Evolutionary conservation across 257 asterid genomes (phyloP).

Genomic region (Mitragyna speciosa): DNA sequence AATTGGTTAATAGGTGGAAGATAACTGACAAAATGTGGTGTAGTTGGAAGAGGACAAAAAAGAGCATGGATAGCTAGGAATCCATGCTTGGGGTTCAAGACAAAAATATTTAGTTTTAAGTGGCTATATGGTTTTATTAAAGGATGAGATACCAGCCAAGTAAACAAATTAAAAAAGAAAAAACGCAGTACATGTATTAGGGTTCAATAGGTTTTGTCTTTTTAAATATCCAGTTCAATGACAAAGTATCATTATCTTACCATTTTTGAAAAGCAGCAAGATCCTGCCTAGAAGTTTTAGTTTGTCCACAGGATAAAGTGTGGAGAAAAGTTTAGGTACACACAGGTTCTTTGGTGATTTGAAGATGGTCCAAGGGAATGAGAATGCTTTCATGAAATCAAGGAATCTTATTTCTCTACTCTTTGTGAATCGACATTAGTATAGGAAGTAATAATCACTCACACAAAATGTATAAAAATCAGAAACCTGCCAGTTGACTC

Average conservation of each 20-base stretch:
- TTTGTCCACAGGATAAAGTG: neutral
- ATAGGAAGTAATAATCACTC: neutral
- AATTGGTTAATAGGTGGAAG: neutral
- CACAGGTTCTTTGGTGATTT: neutral
- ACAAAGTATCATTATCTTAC: neutral
- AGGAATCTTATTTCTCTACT: neutral
- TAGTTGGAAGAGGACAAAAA: neutral
- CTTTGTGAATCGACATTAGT: neutral
- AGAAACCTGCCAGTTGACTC: slow-evolving; percentile 95
- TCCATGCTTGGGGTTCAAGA: neutral
- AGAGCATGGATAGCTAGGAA: neutral
- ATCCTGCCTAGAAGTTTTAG: neutral
- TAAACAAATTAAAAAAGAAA: neutral
- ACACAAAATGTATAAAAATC: slow-evolving; percentile 16
- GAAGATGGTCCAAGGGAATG: neutral
- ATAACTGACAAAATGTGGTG: neutral
- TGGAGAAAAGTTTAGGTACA: neutral
- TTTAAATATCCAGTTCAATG: neutral
- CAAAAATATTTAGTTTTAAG: neutral
- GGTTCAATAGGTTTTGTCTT: neutral
- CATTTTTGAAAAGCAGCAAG: neutral
- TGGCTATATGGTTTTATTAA: neutral
- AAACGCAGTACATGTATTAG: neutral
- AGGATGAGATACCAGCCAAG: neutral
- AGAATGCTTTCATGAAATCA: neutral